These are phyloP conservation scores for Hypericum perforatum DNA, from an alignment of 345 rosid genomes.

Conservation along the genomic window DNA sequence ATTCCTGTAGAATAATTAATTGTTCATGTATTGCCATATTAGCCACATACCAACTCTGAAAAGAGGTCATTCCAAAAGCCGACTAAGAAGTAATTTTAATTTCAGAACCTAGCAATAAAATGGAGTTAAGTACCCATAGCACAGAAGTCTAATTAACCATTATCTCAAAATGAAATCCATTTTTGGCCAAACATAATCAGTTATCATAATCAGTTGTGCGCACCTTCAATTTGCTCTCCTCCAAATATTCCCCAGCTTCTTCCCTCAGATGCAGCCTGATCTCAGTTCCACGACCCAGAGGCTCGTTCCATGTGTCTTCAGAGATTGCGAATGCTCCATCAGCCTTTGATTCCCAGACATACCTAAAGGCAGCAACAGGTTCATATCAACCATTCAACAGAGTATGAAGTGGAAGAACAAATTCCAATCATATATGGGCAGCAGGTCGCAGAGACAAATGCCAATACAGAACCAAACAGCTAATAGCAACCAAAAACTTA, in stretches of 20 bases:
- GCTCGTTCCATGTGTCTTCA: conserved; percentile 97
- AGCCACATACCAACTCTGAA: too few relatives aligned
- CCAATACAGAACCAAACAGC: not conserved
- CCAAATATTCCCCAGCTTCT: conserved; percentile 95
- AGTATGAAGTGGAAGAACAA: too few relatives aligned
- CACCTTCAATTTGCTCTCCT: conserved; percentile 87
- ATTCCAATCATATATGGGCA: too few relatives aligned
- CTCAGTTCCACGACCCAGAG: conserved; percentile 95
- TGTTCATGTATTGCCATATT: too few relatives aligned
- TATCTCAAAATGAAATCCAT: not conserved
- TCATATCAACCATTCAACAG: not conserved
- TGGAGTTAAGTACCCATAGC: not conserved
- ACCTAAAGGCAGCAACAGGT: conserved; percentile 28
- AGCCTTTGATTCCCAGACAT: conserved; percentile 98
- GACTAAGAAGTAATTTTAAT: too few relatives aligned
- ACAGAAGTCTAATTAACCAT: not conserved
- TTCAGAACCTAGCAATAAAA: too few relatives aligned
- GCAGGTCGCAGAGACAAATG: not conserved
- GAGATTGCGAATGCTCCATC: conserved; percentile 97
- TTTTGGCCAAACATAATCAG: too few relatives aligned
- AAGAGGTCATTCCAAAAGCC: too few relatives aligned
- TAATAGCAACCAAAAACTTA: conserved; percentile 18
- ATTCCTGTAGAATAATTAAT: conserved; percentile 38
- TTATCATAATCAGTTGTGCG: conserved; percentile 2
- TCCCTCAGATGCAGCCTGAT: conserved; percentile 85